Base-by-base conservation (phyloP, 352 stramenopile species). In the Globisporangium emineosum region DNA sequence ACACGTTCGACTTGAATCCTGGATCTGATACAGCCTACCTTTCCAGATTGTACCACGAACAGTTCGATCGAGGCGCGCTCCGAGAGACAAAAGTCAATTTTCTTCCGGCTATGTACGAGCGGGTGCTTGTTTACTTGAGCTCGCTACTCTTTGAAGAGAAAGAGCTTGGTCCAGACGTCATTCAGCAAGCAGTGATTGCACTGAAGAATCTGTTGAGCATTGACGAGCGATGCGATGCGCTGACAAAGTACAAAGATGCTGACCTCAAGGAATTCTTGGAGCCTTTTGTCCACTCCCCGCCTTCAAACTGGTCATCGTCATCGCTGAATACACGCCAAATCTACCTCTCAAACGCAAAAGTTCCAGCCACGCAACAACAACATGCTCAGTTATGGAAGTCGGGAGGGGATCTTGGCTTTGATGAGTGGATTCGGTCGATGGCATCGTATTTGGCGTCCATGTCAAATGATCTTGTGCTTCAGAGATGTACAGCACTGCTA, bases 181-280 rank as follows among this genome's bases (percentile, higher is more conserved):
- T 93, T 3, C 63, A 81, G 30, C 65, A 86, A 62, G 59, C 73
- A 1, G 40, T 90, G 8, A 73, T 67, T 7, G 75, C 83, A 29
- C 47, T 92, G 45, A 89, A 84, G 55, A 68, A 42, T 19, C 58
- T 94, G 10, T 62, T 92, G 21, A 66, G 55, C 27, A 40, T 86
- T 3, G 69, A 82, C 0, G 73, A 80, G 32, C 78, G 71, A n/a
- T 47, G 62, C 1, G 64, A 59, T 30, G 72, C 69, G 2, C 68
- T 88, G 60, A 37, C 49, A 5, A 81, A 77, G n/a, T 77, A 63
- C 52, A 89, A 86, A 55, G 76, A 91, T 65, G 50, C 40, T 12
- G 83, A 91, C n/a, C 63, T 94, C 3, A 89, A 86, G 60, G 54
- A 70, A 5, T 91, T 93, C 70, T 42, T 91, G 25, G 45, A 64